Evolutionary conservation across 164 flowering plant species (phyloP), one percentile per base, ranked within the genome.

Genomic region (Sextonia rubra): DNA sequence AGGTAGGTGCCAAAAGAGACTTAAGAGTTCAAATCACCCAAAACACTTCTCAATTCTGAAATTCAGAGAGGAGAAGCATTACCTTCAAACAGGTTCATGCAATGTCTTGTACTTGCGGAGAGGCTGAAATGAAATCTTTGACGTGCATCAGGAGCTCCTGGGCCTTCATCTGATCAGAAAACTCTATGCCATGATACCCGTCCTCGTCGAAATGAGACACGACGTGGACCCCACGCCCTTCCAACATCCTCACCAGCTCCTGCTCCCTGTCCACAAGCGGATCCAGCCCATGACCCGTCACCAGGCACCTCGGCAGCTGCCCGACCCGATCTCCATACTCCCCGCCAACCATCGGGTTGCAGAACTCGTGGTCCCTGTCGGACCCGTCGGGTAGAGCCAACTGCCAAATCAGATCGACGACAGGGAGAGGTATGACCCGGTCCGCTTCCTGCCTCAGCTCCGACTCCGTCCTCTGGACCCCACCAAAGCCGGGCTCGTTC

Each of bases 401-500:
- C 15, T 67, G 27, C 78, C 74, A 76, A 67, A 76, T 23, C 62
- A 61, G n/a, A 24, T 71, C 75, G 12, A 9, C 3, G 22, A 22
- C 47, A 7, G 23, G 9, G 12, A 66, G 25, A 17, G 82, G 76
- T 47, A 66, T 27, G 47, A 67, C 12, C 18, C 3, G 47, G 62
- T 70, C 72, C 27, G n/a, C 2, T 9, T 48, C 47, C 47, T 17
- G 30, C 27, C 65, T 29, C 15, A 70, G 65, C 73, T 71, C 73
- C 22, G 73, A 71, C 1, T 22, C 66, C 11, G 56, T 71, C 55
- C 56, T 37, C 30, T 44, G 12, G 1, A 71, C 73, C 30, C 73
- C 73, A 12, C 67, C 86, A 58, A 87, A 89, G 68, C 65, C 85
- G 0, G 92, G 80, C 73, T 87, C 81, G 70, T 85, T 79, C 60